These are phyloP conservation scores for Stereocaulon alpinum DNA, from an alignment of 495 filamentous ascomycete species.

Conservation along the genomic window DNA sequence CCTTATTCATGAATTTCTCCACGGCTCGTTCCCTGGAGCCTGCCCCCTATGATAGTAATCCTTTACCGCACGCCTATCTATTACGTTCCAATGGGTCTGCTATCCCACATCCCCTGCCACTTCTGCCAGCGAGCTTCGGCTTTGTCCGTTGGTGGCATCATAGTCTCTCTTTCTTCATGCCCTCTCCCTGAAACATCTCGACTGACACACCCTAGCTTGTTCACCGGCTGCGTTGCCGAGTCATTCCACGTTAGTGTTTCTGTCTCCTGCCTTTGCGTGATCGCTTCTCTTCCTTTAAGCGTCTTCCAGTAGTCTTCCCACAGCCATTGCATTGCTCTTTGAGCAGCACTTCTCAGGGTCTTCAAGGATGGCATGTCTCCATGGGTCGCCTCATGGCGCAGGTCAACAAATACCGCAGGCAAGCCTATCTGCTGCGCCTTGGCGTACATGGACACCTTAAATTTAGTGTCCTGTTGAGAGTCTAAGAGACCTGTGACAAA, in stretches of 20 bases:
- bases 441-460: conserved; percentile 72
- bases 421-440: conserved; percentile 66
- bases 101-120: conserved; percentile 46
- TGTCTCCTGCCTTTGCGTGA: background rate
- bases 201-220: background rate
- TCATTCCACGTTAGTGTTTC: background rate
- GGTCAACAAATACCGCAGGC: conserved; percentile 76
- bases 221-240: background rate
- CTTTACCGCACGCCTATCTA: background rate
- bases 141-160: background rate
- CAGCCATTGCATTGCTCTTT: conserved; percentile 69
- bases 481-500: conserved; percentile 89
- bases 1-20: background rate
- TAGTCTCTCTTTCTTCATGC: conserved; percentile 4
- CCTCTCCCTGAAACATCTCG: conserved; percentile 70
- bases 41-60: background rate
- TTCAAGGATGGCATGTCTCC: conserved; percentile 68
- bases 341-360: conserved; percentile 53
- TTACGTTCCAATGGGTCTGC: conserved; percentile 47
- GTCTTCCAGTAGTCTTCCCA: conserved; percentile 75
- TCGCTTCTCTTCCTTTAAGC: conserved; percentile 5
- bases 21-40: background rate
- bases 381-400: conserved; percentile 84
- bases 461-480: conserved; percentile 54
- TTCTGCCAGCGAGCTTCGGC: conserved; percentile 34